phyloP scores from a whole-genome alignment of 768 basidiomycete species.

The Ramaria rubella region DNA sequence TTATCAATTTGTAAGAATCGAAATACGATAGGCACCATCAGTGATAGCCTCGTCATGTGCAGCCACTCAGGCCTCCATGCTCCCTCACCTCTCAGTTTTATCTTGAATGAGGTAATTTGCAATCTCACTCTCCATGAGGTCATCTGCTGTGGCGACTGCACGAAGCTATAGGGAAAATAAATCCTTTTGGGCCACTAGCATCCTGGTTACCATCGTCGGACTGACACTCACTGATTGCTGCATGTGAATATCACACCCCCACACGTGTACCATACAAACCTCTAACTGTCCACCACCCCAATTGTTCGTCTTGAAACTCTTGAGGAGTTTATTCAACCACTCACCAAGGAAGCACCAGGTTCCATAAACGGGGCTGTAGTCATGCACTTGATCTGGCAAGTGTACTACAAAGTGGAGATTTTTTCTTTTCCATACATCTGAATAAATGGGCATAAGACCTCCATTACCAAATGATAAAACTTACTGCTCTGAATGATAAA shows the following conservation, averaged over 20 bases:
- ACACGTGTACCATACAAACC: constrained; percentile 26
- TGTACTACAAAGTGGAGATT: constrained; percentile 32
- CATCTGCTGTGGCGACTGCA: background rate
- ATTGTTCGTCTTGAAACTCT: constrained; percentile 28
- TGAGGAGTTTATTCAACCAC: constrained; percentile 30
- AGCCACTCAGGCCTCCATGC: constrained; percentile 13
- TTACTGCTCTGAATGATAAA: background rate
- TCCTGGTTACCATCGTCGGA: background rate
- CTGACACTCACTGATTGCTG: no score
- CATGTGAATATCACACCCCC: constrained; percentile 13
- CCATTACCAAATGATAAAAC: background rate
- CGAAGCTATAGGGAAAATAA: constrained; percentile 4
- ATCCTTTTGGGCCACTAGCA: no score
- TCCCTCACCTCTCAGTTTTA: constrained; percentile 13
- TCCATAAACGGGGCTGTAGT: constrained; percentile 31
- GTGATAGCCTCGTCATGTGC: background rate
- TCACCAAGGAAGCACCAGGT: constrained; percentile 36
- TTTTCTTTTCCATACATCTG: constrained; percentile 27
- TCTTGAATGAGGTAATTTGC: background rate
- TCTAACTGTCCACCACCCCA: constrained; percentile 28
- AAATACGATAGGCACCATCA: background rate
- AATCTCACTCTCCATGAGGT: constrained; percentile 3
- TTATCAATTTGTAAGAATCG: no score
- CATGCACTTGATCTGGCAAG: constrained; percentile 17
- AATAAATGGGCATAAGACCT: no score